Evolutionary conservation across 768 basidiomycete genomes (phyloP).

Genomic region (Pholiota conissans): DNA sequence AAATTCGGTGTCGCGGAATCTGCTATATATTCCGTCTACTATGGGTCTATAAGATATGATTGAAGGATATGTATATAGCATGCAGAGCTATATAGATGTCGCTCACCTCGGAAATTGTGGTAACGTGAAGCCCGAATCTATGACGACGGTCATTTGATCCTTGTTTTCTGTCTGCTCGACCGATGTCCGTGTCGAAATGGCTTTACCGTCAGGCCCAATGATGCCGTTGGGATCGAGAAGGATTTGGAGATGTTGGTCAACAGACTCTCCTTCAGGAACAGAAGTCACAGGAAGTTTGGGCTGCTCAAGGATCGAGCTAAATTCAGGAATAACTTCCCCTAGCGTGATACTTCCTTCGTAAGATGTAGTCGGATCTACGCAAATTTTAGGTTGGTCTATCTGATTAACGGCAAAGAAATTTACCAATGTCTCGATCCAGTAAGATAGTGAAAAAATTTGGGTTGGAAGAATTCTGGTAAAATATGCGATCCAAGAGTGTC

Average conservation of each 20-base stretch:
- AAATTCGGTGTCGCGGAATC: constrained; percentile 53
- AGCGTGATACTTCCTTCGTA: constrained; percentile 65
- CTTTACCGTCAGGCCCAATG: constrained; percentile 58
- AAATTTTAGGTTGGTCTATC: not conserved
- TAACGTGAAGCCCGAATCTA: constrained; percentile 72
- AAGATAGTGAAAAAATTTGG: constrained; percentile 65
- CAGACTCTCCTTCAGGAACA: constrained; percentile 28
- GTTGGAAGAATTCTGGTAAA: constrained; percentile 54
- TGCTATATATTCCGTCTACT: constrained; percentile 61
- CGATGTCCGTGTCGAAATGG: constrained; percentile 42
- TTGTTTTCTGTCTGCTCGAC: constrained; percentile 43
- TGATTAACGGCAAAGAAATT: not conserved
- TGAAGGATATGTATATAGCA: too few species aligned
- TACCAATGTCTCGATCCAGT: constrained; percentile 54
- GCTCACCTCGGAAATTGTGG: constrained; percentile 58
- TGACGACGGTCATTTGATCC: constrained; percentile 54
- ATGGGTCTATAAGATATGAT: constrained; percentile 34
- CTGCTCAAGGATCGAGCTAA: constrained; percentile 47
- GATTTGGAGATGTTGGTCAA: constrained; percentile 65
- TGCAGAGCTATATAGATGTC: not conserved
- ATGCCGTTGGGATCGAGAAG: constrained; percentile 63
- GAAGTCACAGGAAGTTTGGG: constrained; percentile 50
- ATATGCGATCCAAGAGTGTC: constrained; percentile 64
- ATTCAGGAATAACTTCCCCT: constrained; percentile 54
- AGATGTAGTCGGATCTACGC: constrained; percentile 48